These are phyloP conservation scores for Solanum corneliomulleri DNA, from an alignment of 257 asterid species.

Conservation along the genomic window DNA sequence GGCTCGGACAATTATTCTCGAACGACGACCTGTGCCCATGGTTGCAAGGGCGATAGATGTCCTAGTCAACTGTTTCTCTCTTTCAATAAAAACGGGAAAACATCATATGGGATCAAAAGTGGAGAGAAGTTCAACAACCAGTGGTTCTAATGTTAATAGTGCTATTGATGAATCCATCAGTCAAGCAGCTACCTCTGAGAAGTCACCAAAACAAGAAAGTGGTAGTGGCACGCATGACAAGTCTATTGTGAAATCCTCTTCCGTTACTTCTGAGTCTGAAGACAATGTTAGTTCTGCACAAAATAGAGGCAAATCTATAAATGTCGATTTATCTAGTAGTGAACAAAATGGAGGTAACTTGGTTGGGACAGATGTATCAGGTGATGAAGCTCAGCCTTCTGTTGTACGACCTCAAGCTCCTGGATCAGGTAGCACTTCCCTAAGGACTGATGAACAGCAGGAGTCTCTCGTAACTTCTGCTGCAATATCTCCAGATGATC, in stretches of 20 bases:
- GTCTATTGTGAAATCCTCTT: conserved; percentile 16
- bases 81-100: conserved; percentile 64
- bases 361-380: conserved; percentile 21
- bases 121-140: conserved; percentile 39
- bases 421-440: conserved; percentile 26
- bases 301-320: conserved; percentile 7
- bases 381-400: conserved; percentile 27
- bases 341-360: conserved; percentile 19
- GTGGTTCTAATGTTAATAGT: conserved; percentile 28
- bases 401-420: conserved; percentile 30
- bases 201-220: conserved; percentile 24
- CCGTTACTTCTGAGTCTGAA: conserved; percentile 46
- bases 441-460: conserved; percentile 35
- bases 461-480: conserved; percentile 61
- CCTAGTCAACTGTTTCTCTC: conserved; percentile 34
- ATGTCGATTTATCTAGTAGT: conserved; percentile 26
- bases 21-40: conserved; percentile 64
- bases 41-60: conserved; percentile 61
- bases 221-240: conserved; percentile 22
- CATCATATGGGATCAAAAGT: conserved; percentile 38
- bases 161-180: conserved; percentile 19
- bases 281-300: conserved; percentile 18
- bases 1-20: conserved; percentile 57
- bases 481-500: conserved; percentile 56
- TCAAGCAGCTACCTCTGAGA: conserved; percentile 28